phyloP scores from a whole-genome alignment of 2,329 filamentous ascomycete species.

The Colletotrichum costaricense region DNA sequence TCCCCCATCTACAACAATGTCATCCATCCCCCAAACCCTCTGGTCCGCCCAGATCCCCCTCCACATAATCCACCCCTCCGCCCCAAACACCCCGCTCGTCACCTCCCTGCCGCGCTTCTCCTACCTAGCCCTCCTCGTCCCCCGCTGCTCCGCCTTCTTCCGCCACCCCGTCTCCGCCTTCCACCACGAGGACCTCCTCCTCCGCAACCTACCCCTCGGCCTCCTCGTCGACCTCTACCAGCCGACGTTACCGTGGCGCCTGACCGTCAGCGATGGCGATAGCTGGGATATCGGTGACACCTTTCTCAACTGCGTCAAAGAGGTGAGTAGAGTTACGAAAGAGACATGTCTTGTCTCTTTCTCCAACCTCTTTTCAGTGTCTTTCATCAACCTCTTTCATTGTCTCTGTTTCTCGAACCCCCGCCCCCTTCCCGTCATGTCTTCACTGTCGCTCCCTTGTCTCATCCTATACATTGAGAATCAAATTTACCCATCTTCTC shows the following conservation, averaged over 20 bases:
- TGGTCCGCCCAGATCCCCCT: constrained; percentile 67
- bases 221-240: constrained; percentile 68
- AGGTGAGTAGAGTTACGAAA: constrained; percentile 53
- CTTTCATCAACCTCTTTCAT: neutral
- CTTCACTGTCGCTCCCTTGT: neutral
- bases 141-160: constrained; percentile 66
- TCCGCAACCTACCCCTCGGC: constrained; percentile 65
- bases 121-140: constrained; percentile 68
- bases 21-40: constrained; percentile 57
- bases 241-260: constrained; percentile 64
- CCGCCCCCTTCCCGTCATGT: neutral
- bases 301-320: constrained; percentile 73
- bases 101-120: constrained; percentile 67
- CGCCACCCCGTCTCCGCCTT: constrained; percentile 67
- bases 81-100: constrained; percentile 61
- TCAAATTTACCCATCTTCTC: neutral
- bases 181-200: constrained; percentile 65
- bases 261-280: constrained; percentile 64
- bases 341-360: neutral
- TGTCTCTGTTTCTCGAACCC: neutral
- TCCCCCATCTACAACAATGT: constrained; percentile 1
- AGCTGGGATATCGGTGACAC: constrained; percentile 72
- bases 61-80: constrained; percentile 62
- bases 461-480: neutral
- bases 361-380: neutral